A percentile compares a stretch with the other conserved stretches of the same genome.
Conservation (phyloP, 2,329 filamentous ascomycete species). For the Metarhizium robertsii region DNA sequence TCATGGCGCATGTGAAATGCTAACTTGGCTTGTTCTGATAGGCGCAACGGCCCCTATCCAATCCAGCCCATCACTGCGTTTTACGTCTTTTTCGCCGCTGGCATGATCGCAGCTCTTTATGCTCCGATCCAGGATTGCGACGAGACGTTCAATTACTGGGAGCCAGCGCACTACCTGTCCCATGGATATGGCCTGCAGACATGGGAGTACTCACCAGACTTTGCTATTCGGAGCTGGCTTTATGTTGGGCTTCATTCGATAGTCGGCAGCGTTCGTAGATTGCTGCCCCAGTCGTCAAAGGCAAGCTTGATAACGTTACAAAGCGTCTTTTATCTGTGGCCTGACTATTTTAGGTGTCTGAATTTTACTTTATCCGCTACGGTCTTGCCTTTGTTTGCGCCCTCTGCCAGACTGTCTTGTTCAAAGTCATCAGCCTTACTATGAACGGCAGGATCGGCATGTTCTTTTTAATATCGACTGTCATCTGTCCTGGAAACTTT, state of each 20-base stretch:
- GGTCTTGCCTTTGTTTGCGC: constrained; percentile 69
- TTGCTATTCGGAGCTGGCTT: constrained; percentile 89
- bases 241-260: constrained; percentile 76
- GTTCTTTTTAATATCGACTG: constrained; percentile 68
- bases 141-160: constrained; percentile 99
- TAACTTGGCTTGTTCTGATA: constrained; percentile 13
- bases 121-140: constrained; percentile 96
- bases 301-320: constrained; percentile 17
- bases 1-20: neutral
- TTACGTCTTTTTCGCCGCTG: constrained; percentile 67
- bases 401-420: constrained; percentile 72
- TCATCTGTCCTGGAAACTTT: constrained; percentile 85
- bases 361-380: constrained; percentile 84
- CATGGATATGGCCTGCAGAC: constrained; percentile 93
- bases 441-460: constrained; percentile 78
- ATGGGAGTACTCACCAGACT: constrained; percentile 96
- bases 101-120: constrained; percentile 66
- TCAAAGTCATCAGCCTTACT: constrained; percentile 63
- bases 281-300: constrained; percentile 55
- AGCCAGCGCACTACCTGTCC: constrained; percentile 86
- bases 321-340: neutral
- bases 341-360: constrained; percentile 37
- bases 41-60: constrained; percentile 46
- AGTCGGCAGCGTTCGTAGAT: constrained; percentile 54
- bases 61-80: constrained; percentile 69